Percentiles rank a stretch among this genome's conserved stretches.
Evolutionary conservation across 2,329 filamentous ascomycete genomes (phyloP).

Genomic region (Calcarisporium arbuscula): DNA sequence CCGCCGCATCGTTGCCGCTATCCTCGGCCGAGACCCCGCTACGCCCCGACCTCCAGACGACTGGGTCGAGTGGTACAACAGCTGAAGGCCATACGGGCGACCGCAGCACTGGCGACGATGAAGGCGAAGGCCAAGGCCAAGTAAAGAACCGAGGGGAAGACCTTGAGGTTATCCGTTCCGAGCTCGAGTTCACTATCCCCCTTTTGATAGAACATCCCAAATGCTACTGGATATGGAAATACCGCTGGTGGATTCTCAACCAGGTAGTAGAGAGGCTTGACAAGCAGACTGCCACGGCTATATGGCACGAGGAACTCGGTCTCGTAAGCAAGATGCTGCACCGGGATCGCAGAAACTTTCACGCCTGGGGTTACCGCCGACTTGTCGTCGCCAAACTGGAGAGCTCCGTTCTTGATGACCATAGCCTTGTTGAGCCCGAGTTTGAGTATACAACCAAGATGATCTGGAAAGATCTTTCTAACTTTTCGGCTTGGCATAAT

Average conservation of each 20-base stretch:
- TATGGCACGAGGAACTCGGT: constrained; percentile 82
- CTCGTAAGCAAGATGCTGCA: constrained; percentile 83
- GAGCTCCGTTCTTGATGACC: constrained; percentile 41
- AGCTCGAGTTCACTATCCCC: constrained; percentile 77
- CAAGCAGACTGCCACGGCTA: constrained; percentile 43
- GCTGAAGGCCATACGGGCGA: constrained; percentile 25
- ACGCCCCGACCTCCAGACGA: constrained; percentile 35
- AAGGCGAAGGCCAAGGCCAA: constrained; percentile 10
- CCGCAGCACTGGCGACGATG: constrained; percentile 1
- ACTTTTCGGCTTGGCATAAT: constrained; percentile 96
- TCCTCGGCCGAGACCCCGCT: constrained; percentile 46
- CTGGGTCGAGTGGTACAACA: constrained; percentile 51
- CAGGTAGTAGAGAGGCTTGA: constrained; percentile 62
- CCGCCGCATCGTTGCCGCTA: constrained; percentile 50
- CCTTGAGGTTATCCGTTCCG: constrained; percentile 56
- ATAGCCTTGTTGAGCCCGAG: constrained; percentile 69
- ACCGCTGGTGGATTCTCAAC: constrained; percentile 77
- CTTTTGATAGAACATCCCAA: constrained; percentile 84
- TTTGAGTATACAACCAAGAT: constrained; percentile 87
- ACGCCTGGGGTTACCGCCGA: constrained; percentile 90
- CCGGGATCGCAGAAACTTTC: constrained; percentile 85
- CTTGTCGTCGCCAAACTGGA: constrained; percentile 73
- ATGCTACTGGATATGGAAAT: constrained; percentile 99
- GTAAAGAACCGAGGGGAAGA: constrained; percentile 19
- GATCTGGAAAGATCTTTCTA: constrained; percentile 79